Evolutionary conservation across 169 alveolate species (phyloP), one percentile per base, ranked within the genome.

Genomic region (Ichthyophthirius multifiliis): DNA sequence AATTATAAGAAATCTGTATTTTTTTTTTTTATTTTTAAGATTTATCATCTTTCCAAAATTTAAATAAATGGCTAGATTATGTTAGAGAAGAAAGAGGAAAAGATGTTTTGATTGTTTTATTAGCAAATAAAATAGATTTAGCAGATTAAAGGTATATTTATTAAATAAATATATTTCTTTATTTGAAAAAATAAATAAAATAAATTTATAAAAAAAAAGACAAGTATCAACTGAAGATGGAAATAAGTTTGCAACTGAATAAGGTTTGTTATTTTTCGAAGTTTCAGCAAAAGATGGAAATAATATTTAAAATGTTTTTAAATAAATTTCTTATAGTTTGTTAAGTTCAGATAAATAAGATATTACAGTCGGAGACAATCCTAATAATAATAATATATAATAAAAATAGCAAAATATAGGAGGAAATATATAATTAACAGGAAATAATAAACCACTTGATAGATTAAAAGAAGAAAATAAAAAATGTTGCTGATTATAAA

Each of bases 81-180:
- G 95, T 91, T 1, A 87, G 87, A 46, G 91, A 93, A 77, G 98
- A 97, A 80, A 88, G 99, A 45, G 99, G 99, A 31, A 93, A 95
- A 46, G 98, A 98, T 76, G 99, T 97, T 64, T 89, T 98, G 35
- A 95, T 98, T 27, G 96, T 98, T 9, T 87, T 98, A 12, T 98
- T 98, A 35, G 99, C 99, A 23, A 98, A 98, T 94, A 98, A 98
- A 94, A 97, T 98, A 6, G 99, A 98, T 88, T 82, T 96, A 20
- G 96, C 92, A 35, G 99, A 98, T 71, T 94, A 95, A 75, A 88
- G 99, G 98, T 75, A 75, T 67, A 78, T 73, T 39, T 10, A 20
- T 55, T 27, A 2, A 0, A 55, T 4, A 55, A 16, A 0, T 20
- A 55, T 6, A 12, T 12, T n/a, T n/a, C n/a, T n/a, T n/a, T n/a